Conservation (phyloP, 2,329 filamentous ascomycete species). For the Zasmidium citrigriseum region DNA sequence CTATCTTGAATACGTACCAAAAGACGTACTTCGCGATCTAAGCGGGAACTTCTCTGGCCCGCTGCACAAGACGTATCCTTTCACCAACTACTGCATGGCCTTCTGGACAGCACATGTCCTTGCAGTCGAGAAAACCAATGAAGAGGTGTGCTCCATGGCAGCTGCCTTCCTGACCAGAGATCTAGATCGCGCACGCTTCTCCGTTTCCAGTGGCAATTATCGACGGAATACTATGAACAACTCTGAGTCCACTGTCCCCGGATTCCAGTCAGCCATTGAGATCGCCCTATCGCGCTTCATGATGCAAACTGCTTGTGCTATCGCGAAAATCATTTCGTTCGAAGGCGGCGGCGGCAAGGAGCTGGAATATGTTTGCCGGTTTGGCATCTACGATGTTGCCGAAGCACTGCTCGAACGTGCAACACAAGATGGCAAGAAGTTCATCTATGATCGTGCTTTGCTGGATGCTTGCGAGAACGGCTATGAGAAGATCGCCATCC, state of each 20-base stretch:
- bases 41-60: background rate
- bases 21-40: background rate
- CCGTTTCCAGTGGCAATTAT: too few species aligned
- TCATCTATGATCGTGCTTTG: background rate
- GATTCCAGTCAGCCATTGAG: background rate
- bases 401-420: background rate
- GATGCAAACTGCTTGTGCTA: background rate
- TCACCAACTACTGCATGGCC: background rate
- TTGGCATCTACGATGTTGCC: background rate
- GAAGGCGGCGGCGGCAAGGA: background rate
- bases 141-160: background rate
- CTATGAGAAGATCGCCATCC: background rate
- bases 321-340: background rate
- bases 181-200: background rate
- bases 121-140: background rate
- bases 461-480: background rate
- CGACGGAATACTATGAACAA: background rate
- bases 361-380: background rate
- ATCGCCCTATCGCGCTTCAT: conserved; percentile 6
- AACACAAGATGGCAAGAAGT: background rate
- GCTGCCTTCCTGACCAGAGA: background rate
- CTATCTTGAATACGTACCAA: background rate
- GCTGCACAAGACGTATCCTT: background rate
- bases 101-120: background rate
- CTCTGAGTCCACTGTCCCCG: background rate